A percentile compares a stretch with the other conserved stretches of the same genome.
Conservation (phyloP, 2,329 filamentous ascomycete genomes). For the Leptoxyphium fumago region DNA sequence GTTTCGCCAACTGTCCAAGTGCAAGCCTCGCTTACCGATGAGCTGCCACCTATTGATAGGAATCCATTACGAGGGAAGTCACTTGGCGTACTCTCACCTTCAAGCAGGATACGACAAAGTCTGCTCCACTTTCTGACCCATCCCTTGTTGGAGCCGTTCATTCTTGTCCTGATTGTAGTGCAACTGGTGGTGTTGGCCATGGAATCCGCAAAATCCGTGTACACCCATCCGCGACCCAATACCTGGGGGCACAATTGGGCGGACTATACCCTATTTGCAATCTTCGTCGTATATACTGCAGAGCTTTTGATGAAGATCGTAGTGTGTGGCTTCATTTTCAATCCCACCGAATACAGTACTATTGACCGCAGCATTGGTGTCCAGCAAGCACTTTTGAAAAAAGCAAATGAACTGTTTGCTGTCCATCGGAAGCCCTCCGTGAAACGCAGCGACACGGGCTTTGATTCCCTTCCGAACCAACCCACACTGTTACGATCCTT, state of each 20-base stretch:
- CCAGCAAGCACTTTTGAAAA: slow-evolving; percentile 57
- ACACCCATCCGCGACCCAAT: slow-evolving; percentile 41
- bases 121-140: slow-evolving; percentile 78
- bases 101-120: slow-evolving; percentile 57
- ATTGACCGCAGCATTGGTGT: slow-evolving; percentile 66
- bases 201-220: slow-evolving; percentile 54
- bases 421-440: slow-evolving; percentile 60
- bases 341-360: slow-evolving; percentile 82
- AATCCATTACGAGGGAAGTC: slow-evolving; percentile 83
- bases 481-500: slow-evolving; percentile 20
- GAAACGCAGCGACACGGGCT: slow-evolving; percentile 26
- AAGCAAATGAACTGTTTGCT: slow-evolving; percentile 67
- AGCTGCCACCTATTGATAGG: slow-evolving; percentile 15
- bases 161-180: slow-evolving; percentile 73
- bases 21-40: slow-evolving; percentile 4
- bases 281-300: slow-evolving; percentile 82
- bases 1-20: slow-evolving; percentile 14
- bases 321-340: slow-evolving; percentile 85
- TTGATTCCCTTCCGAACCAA: slow-evolving; percentile 25
- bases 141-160: slow-evolving; percentile 70
- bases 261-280: slow-evolving; percentile 65
- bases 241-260: slow-evolving; percentile 54
- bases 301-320: slow-evolving; percentile 74
- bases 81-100: slow-evolving; percentile 66
- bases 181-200: slow-evolving; percentile 81